Percentiles rank a stretch among this genome's conserved stretches.
These are phyloP conservation scores for Cladosporium sp. DNA, from an alignment of 2,329 filamentous ascomycete species.

Conservation along the genomic window DNA sequence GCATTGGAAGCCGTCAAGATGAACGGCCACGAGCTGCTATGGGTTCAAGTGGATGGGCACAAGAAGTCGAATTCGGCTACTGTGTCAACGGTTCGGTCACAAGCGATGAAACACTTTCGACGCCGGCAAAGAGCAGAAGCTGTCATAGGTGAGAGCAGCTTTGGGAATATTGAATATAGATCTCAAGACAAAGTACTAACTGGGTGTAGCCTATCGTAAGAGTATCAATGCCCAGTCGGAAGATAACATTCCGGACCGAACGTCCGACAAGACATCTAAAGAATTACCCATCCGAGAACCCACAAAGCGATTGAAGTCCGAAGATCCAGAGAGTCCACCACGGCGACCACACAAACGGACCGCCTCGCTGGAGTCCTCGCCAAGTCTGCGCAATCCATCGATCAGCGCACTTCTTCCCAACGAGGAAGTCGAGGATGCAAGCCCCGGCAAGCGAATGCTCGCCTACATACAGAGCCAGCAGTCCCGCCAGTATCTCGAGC, in stretches of 20 bases:
- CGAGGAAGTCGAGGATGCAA: not conserved
- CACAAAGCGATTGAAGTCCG: not conserved
- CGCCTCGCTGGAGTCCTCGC: no score
- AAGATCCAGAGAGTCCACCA: no score
- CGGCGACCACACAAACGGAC: no score
- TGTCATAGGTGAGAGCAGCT: not conserved
- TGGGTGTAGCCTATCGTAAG: not conserved
- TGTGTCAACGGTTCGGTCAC: not conserved
- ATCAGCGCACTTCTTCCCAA: not conserved
- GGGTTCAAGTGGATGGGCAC: not conserved
- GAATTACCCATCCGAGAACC: not conserved
- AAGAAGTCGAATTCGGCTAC: not conserved
- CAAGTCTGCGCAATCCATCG: not conserved
- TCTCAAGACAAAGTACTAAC: not conserved
- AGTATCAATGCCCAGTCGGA: not conserved
- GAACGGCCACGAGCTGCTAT: not conserved
- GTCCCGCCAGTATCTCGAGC: not conserved
- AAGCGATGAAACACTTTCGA: not conserved
- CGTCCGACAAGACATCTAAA: not conserved
- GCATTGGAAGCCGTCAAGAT: not conserved
- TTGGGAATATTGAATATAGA: not conserved
- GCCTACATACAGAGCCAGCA: not conserved
- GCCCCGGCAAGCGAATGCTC: not conserved
- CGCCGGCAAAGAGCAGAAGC: not conserved
- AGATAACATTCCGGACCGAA: not conserved